These are phyloP conservation scores for Leccinum subtestaceum DNA, from an alignment of 768 basidiomycete genomes.

Conservation along the genomic window DNA sequence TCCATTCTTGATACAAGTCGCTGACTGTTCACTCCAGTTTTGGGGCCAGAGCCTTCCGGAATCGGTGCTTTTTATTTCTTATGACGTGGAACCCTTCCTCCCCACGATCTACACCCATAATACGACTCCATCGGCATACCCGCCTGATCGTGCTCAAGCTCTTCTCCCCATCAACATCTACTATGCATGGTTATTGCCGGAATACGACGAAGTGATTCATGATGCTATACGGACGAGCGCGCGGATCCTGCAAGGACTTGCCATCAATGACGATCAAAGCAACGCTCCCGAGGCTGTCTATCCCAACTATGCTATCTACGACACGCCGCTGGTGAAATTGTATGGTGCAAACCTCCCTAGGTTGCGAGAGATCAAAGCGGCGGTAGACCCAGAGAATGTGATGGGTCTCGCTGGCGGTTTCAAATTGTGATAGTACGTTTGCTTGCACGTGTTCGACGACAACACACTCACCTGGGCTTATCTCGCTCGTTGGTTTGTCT, in stretches of 20 bases:
- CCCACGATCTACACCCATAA: conserved; percentile 38
- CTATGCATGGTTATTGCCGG: conserved; percentile 11
- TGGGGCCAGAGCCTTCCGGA: conserved; percentile 7
- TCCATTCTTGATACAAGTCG: background rate
- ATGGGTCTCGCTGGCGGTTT: background rate
- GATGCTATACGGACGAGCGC: conserved; percentile 38
- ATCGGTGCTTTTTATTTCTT: background rate
- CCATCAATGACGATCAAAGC: conserved; percentile 34
- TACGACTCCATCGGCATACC: conserved; percentile 42
- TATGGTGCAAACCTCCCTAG: background rate
- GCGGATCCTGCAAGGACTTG: conserved; percentile 36
- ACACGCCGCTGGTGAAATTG: background rate
- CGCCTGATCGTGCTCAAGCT: conserved; percentile 36
- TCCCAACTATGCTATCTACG: background rate
- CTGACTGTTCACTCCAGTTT: conserved; percentile 12
- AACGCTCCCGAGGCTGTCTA: background rate
- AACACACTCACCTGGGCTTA: background rate
- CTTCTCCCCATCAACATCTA: conserved; percentile 48
- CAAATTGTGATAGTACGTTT: background rate
- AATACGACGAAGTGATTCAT: conserved; percentile 24
- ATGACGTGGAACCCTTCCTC: conserved; percentile 45
- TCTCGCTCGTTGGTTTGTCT: background rate
- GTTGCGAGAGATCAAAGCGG: background rate
- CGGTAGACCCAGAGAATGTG: background rate
- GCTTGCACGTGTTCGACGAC: background rate